Conservation (phyloP, 225 moss, liverwort and hornwort species). For the Climacium dendroides region DNA sequence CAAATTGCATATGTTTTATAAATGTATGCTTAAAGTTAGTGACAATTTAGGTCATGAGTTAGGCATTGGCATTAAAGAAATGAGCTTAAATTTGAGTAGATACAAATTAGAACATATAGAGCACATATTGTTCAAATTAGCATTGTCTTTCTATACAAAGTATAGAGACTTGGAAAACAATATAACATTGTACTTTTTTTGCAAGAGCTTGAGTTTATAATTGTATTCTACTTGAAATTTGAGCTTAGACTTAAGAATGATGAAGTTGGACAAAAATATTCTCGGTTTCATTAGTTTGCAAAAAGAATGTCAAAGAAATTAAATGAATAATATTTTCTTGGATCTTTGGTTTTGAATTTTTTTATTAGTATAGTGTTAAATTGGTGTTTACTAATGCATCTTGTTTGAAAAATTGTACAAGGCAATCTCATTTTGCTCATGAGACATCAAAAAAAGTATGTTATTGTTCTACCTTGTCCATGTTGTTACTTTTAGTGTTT, state of each 20-base stretch:
- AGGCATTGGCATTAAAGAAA: neutral
- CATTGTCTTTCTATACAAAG: neutral
- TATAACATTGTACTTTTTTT: neutral
- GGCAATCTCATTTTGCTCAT: neutral
- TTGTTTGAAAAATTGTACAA: neutral
- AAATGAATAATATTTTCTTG: neutral
- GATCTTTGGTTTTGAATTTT: neutral
- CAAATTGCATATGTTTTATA: neutral
- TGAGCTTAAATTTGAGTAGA: neutral
- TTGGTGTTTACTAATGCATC: neutral
- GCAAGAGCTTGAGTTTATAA: neutral
- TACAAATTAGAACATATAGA: neutral
- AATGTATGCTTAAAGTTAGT: neutral
- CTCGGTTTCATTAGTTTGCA: neutral
- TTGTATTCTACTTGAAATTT: neutral
- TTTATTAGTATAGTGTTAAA: neutral
- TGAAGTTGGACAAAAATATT: neutral
- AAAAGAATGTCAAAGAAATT: neutral
- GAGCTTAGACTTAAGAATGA: neutral
- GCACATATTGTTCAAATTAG: neutral
- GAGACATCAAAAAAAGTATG: conserved; percentile 22
- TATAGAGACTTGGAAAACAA: neutral
- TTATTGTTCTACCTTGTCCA: neutral
- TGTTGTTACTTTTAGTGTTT: neutral
- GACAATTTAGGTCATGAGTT: neutral